A percentile compares a stretch with the other conserved stretches of the same genome.
Evolutionary conservation across 1,139 yeast genomes (phyloP).

Genomic region (Yamadazyma dendronema): DNA sequence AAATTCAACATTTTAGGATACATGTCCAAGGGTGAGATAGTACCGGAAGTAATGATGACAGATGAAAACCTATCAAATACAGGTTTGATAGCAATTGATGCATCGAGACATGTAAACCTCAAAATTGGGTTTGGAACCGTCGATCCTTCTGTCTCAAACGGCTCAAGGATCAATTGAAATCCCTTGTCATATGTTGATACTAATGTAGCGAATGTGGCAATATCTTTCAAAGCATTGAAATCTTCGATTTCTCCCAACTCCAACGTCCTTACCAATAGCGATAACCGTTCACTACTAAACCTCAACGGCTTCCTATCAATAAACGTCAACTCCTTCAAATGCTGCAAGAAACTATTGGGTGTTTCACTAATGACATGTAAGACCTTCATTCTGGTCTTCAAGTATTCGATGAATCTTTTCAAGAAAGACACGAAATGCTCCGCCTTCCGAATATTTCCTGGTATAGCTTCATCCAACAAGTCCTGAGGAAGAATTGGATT

Average conservation of each 20-base stretch:
- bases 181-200: constrained; percentile 95
- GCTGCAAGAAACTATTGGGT: constrained; percentile 88
- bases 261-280: constrained; percentile 82
- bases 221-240: constrained; percentile 87
- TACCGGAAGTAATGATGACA: constrained; percentile 93
- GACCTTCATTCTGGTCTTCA: constrained; percentile 96
- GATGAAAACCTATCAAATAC: constrained; percentile 93
- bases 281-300: constrained; percentile 88
- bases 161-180: constrained; percentile 86
- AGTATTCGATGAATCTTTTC: constrained; percentile 87
- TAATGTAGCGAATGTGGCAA: constrained; percentile 94
- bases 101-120: constrained; percentile 92
- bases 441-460: constrained; percentile 92
- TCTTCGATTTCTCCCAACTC: constrained; percentile 90
- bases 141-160: constrained; percentile 94
- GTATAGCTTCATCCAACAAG: constrained; percentile 85
- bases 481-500: constrained; percentile 88
- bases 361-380: constrained; percentile 96
- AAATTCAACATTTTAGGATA: constrained; percentile 96
- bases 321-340: constrained; percentile 86
- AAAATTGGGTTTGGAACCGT: constrained; percentile 98
- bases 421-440: constrained; percentile 94
- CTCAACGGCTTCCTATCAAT: constrained; percentile 89
- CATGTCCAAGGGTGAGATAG: constrained; percentile 98
- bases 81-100: constrained; percentile 96